phyloP scores from a whole-genome alignment of 164 flowering plant genomes.

The Macadamia tetraphylla region DNA sequence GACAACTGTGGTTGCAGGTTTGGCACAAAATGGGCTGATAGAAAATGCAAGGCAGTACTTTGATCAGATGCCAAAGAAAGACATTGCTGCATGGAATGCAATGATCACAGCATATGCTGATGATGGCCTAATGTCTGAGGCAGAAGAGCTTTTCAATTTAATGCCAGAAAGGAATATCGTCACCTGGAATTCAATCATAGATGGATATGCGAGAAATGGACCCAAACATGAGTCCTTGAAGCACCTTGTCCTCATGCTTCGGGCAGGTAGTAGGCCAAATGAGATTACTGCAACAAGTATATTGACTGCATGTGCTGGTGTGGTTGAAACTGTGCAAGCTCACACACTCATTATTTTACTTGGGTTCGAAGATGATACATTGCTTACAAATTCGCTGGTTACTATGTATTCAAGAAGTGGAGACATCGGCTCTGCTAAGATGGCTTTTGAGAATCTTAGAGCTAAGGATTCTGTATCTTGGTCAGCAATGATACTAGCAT shows the following conservation, averaged over 20 bases:
- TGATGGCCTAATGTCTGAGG: conserved; percentile 39
- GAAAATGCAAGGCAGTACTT: conserved; percentile 39
- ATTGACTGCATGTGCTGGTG: conserved; percentile 33
- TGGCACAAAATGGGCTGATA: conserved; percentile 37
- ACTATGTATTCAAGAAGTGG: conserved; percentile 52
- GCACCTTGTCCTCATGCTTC: conserved; percentile 38
- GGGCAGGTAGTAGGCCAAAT: conserved; percentile 28
- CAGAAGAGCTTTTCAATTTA: conserved; percentile 35
- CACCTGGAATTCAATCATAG: conserved; percentile 54
- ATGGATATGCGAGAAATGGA: conserved; percentile 39
- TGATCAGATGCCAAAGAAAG: conserved; percentile 48
- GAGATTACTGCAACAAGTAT: conserved; percentile 38
- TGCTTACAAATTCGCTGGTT: conserved; percentile 40
- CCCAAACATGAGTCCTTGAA: conserved; percentile 34
- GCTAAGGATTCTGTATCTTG: conserved; percentile 51
- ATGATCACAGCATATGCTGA: conserved; percentile 50
- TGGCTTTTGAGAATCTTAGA: conserved; percentile 34
- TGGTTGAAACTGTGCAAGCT: conserved; percentile 32
- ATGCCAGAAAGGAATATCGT: conserved; percentile 37
- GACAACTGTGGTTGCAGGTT: conserved; percentile 58
- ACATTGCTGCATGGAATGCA: conserved; percentile 60
- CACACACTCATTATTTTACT: conserved; percentile 40
- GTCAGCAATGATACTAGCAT: conserved; percentile 55
- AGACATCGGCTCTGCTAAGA: conserved; percentile 35
- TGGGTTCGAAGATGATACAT: conserved; percentile 41